Base-by-base conservation (phyloP, 192 early-diverging fungal genomes). In the Jimgerdemannia lactiflua region DNA sequence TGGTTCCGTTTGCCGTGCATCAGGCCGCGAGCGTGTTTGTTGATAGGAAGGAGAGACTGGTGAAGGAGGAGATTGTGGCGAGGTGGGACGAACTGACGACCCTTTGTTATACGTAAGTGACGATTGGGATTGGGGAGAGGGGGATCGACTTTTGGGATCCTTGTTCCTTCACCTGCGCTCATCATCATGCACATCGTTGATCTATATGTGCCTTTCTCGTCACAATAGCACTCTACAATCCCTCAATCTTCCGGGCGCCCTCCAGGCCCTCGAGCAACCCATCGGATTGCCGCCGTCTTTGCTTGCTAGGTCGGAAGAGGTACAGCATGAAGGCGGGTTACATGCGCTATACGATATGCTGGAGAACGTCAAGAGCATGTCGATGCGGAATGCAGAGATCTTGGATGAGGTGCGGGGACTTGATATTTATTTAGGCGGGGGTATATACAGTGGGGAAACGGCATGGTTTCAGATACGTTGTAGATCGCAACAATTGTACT, bases 1-100 rank as follows among this genome's bases (percentile, higher is more conserved):
- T 98, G 43, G 94, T 98, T 8, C 96, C 96, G 8, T 95, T 96
- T 85, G 94, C 92, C 4, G 93, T 96, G 40, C 95, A 98, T 81
- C 94, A 96, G 80, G 94, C 94, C 3, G 93, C 90, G 10, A 94
- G 92, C 71, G 86, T 96, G 7, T 98, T 96, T 79, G 88, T 87
- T n/a, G 90, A 93, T 75, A 87, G 94, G 49, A 93, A 94, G 75
- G 94, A 96, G 67, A 84, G 90, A 42, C 77, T 94, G 39, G 87
- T 96, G 4, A 90, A 88, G 68, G 88, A 90, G 43, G 88, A 88
- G 54, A 88, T 95, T 59, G 79, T 90, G 14, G 85, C 79, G 2
- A 82, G 88, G 43, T 79, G 94, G 42, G 86, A 92, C 14, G 93
- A 95, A 70, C 79, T 93, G 43, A 91, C 67, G 7, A 14, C 67